A percentile compares a stretch with the other conserved stretches of the same genome.
phyloP scores from a whole-genome alignment of 2,329 filamentous ascomycete genomes.

The Zymoseptoria brevis region DNA sequence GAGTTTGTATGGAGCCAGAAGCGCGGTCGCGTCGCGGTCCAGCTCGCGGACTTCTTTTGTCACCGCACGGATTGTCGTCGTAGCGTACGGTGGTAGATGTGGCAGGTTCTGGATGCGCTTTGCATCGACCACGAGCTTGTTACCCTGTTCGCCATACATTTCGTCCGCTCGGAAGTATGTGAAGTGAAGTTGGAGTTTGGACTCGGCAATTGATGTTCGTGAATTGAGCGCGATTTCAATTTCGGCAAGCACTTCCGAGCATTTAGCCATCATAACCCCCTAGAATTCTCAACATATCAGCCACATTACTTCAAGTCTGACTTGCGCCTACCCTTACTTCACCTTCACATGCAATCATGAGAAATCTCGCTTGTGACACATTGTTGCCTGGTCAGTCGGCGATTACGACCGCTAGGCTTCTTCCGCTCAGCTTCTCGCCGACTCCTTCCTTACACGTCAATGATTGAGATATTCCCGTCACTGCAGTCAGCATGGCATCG shows the following conservation, averaged over 20 bases:
- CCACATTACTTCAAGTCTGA: background rate
- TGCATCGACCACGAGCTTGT: conserved; percentile 91
- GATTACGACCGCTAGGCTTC: background rate
- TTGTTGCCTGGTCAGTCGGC: background rate
- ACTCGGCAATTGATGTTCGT: background rate
- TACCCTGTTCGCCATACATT: conserved; percentile 84
- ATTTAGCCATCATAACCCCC: background rate
- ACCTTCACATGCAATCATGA: background rate
- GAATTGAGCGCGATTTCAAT: background rate
- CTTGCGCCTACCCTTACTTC: background rate
- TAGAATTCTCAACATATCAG: background rate
- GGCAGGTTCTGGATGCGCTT: conserved; percentile 84
- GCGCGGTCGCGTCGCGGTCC: conserved; percentile 71
- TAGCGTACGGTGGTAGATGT: conserved; percentile 84
- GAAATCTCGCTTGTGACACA: background rate
- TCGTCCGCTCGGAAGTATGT: background rate
- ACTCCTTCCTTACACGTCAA: background rate
- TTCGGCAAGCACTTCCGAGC: background rate
- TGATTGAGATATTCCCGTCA: background rate
- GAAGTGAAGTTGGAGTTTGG: background rate
- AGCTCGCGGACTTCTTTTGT: conserved; percentile 89
- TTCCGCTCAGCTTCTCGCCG: background rate
- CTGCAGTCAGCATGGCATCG: background rate
- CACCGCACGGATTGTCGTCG: conserved; percentile 79
- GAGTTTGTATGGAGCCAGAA: conserved; percentile 72